Evolutionary conservation across 2,329 filamentous ascomycete species (phyloP).

Genomic region (Furcasterigmium sp.): DNA sequence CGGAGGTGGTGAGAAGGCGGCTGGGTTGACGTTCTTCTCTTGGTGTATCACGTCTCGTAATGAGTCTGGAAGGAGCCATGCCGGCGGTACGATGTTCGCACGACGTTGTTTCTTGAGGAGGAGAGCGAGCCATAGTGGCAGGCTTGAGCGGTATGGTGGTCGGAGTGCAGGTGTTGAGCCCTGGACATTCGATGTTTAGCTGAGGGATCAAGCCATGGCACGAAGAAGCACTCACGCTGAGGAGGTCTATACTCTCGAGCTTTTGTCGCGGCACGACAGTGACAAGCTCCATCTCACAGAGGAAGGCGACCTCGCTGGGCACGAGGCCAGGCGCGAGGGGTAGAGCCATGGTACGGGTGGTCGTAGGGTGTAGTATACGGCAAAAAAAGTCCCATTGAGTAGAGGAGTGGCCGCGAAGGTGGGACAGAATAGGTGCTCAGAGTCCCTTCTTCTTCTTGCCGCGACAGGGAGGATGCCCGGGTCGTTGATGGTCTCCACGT

Average conservation of each 20-base stretch:
- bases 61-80: constrained; percentile 77
- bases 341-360: constrained; percentile 35
- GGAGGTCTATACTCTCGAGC: constrained; percentile 77
- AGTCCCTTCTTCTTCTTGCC: too few species aligned
- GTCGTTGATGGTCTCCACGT: too few species aligned
- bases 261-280: constrained; percentile 88
- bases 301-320: constrained; percentile 84
- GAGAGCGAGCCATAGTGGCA: constrained; percentile 92
- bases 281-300: constrained; percentile 96
- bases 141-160: constrained; percentile 71
- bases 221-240: constrained; percentile 73
- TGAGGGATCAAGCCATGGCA: constrained; percentile 12
- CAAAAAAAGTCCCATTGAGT: too few species aligned
- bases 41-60: constrained; percentile 73
- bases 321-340: constrained; percentile 56
- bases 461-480: too few species aligned
- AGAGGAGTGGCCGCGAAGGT: too few species aligned
- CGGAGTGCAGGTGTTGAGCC: constrained; percentile 71
- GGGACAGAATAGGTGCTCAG: too few species aligned
- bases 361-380: too few species aligned
- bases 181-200: constrained; percentile 38
- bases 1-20: constrained; percentile 73
- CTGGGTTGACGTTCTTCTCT: constrained; percentile 68
- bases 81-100: constrained; percentile 85
- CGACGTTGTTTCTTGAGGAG: constrained; percentile 91